A percentile compares a stretch with the other conserved stretches of the same genome.
phyloP scores from a whole-genome alignment of 257 asterid genomes.

The Rauvolfia tetraphylla region DNA sequence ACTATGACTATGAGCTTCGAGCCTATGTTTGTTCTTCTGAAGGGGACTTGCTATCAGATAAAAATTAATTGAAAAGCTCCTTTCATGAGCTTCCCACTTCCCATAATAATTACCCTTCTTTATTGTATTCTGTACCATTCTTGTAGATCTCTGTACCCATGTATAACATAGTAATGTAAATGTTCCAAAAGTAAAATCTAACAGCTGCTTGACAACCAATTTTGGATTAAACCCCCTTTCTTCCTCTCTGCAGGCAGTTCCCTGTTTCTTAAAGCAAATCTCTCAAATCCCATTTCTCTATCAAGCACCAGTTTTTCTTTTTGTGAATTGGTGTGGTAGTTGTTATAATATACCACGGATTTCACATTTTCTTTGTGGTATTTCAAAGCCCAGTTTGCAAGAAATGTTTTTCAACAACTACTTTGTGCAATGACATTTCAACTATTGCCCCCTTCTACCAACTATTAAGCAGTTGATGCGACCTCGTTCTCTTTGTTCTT shows the following conservation, averaged over 20 bases:
- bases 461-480: conserved; percentile 17
- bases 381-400: conserved; percentile 36
- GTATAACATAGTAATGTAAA: neutral
- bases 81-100: conserved; percentile 4
- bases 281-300: conserved; percentile 20
- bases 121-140: neutral
- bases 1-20: conserved; percentile 20
- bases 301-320: conserved; percentile 8
- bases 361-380: conserved; percentile 20
- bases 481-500: conserved; percentile 6
- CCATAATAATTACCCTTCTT: neutral
- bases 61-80: conserved; percentile 7
- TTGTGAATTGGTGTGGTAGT: neutral
- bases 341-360: conserved; percentile 8
- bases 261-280: conserved; percentile 37
- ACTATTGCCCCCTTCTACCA: conserved; percentile 32
- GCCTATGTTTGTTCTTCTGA: conserved; percentile 10
- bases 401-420: conserved; percentile 41
- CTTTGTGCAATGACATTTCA: conserved; percentile 46
- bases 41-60: conserved; percentile 15
- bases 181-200: conserved; percentile 7
- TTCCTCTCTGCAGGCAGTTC: neutral
- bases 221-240: conserved; percentile 7
- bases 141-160: neutral
- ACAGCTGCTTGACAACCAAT: conserved; percentile 27